A percentile compares a stretch with the other conserved stretches of the same genome.
These are phyloP conservation scores for Climacium dendroides DNA, from an alignment of 225 moss, liverwort and hornwort species.

Conservation along the genomic window DNA sequence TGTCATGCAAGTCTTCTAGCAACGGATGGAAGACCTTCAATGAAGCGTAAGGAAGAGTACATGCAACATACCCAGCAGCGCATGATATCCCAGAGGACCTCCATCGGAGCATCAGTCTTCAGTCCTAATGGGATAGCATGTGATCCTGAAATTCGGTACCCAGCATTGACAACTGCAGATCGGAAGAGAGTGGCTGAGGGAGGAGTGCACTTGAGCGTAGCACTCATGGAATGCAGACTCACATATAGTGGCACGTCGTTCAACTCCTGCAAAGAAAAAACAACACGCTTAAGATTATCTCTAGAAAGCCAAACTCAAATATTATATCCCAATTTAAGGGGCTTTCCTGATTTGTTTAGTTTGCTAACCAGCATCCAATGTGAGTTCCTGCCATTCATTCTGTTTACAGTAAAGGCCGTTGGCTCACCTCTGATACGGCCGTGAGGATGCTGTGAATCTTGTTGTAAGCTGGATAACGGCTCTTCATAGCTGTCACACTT, in stretches of 20 bases:
- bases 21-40: neutral
- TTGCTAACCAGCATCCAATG: neutral
- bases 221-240: conserved; percentile 87
- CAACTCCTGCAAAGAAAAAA: conserved; percentile 49
- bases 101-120: conserved; percentile 94
- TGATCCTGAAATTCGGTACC: conserved; percentile 84
- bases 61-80: conserved; percentile 78
- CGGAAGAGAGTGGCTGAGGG: conserved; percentile 86
- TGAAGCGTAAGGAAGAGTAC: neutral
- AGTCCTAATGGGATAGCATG: conserved; percentile 93
- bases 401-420: neutral
- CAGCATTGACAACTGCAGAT: conserved; percentile 94
- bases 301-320: neutral
- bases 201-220: conserved; percentile 91
- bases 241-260: conserved; percentile 82
- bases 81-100: conserved; percentile 96
- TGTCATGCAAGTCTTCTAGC: neutral
- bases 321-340: neutral
- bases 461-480: conserved; percentile 77
- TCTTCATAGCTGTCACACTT: conserved; percentile 43
- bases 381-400: neutral
- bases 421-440: conserved; percentile 79
- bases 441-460: conserved; percentile 97
- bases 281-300: neutral
- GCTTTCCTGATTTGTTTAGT: neutral